phyloP scores from a whole-genome alignment of 1,284 basidiomycete species.

The Neolentinus lepideus region DNA sequence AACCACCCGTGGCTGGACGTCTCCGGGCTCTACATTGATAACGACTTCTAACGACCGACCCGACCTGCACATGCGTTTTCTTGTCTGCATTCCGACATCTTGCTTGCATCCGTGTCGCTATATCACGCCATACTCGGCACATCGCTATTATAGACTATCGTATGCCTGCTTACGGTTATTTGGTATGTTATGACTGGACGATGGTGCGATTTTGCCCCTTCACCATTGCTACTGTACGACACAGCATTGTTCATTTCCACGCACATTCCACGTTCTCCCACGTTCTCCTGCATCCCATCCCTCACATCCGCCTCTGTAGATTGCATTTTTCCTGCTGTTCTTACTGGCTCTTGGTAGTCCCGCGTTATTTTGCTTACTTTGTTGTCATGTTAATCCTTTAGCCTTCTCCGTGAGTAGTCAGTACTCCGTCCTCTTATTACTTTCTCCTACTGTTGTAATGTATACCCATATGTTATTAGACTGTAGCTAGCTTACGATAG shows the following conservation, averaged over 20 bases:
- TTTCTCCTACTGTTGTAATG: not conserved
- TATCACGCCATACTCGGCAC: not conserved
- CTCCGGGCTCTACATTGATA: not conserved
- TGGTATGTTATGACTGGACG: not conserved
- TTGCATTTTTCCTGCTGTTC: not conserved
- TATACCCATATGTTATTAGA: not conserved
- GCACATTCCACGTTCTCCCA: not conserved
- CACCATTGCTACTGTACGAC: not conserved
- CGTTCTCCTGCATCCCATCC: not conserved
- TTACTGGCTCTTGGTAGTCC: not conserved
- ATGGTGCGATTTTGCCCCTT: not conserved
- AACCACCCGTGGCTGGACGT: conserved; percentile 69
- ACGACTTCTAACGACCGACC: not conserved
- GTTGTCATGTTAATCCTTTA: not conserved
- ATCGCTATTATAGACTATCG: not conserved
- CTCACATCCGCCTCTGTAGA: too few species aligned
- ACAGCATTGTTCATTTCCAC: not conserved
- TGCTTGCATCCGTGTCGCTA: not conserved
- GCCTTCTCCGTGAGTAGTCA: not conserved
- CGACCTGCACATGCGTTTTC: not conserved
- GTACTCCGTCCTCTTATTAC: not conserved
- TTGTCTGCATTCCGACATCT: not conserved
- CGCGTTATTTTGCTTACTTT: not conserved
- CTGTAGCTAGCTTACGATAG: not conserved
- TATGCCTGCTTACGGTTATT: not conserved